Percentiles rank a stretch among this genome's conserved stretches.
phyloP scores from a whole-genome alignment of 495 filamentous ascomycete species.

The Penicillium odoratum region DNA sequence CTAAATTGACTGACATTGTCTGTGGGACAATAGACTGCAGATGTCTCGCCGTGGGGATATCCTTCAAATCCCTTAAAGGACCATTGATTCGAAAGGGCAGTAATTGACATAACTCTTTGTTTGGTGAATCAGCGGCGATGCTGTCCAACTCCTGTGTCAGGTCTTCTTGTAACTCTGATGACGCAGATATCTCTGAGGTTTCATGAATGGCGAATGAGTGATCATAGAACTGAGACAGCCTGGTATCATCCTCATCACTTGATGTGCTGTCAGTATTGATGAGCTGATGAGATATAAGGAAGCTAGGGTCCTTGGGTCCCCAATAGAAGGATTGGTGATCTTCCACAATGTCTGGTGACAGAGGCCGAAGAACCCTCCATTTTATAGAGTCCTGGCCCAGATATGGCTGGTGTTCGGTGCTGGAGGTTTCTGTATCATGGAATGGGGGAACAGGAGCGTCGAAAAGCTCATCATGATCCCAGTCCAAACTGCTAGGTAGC shows the following conservation, averaged over 20 bases:
- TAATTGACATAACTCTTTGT: conserved; percentile 15
- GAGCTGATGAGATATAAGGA: conserved; percentile 50
- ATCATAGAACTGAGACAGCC: conserved; percentile 66
- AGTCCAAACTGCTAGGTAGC: conserved; percentile 50
- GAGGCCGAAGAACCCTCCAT: conserved; percentile 41
- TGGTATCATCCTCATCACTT: conserved; percentile 34
- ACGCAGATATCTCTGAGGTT: conserved; percentile 30
- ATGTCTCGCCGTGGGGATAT: conserved; percentile 68
- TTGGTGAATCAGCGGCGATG: conserved; percentile 18
- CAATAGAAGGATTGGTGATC: conserved; percentile 13
- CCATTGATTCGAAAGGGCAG: conserved; percentile 25
- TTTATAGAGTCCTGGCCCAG: conserved; percentile 28
- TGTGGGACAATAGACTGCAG: conserved; percentile 70
- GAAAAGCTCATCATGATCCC: conserved; percentile 54
- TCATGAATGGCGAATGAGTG: conserved; percentile 70
- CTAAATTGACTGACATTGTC: conserved; percentile 75
- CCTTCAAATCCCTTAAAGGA: conserved; percentile 61
- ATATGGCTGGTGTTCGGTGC: conserved; percentile 4
- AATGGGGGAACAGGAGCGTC: conserved; percentile 50
- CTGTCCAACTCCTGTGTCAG: conserved; percentile 29
- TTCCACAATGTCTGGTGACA: conserved; percentile 6
- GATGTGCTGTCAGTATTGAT: conserved; percentile 20
- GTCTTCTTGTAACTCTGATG: conserved; percentile 20
- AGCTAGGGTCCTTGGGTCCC: conserved; percentile 37
- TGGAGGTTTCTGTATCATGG: conserved; percentile 19